Evolutionary conservation across 2,329 filamentous ascomycete genomes (phyloP), one percentile per base, ranked within the genome.

Genomic region (Geosmithia flava): DNA sequence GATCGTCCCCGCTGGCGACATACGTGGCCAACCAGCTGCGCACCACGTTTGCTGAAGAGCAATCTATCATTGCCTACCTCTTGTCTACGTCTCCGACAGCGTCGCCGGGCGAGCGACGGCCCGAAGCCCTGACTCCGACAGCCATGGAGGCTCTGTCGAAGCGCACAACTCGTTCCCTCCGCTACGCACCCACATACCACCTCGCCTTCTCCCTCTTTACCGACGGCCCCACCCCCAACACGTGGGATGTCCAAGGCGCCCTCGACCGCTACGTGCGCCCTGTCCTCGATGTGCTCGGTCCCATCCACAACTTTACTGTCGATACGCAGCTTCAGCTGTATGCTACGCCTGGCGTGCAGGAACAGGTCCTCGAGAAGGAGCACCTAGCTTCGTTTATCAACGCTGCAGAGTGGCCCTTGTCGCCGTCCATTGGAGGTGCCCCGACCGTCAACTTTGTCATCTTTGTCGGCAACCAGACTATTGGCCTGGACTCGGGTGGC

Each of bases 321-420:
- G 90, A 97, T 60, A 95, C 89, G 0, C 93, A 98, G 66, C 86
- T 98, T 2, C 93, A 98, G 66, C 76, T 97, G 0, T 96, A 95
- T 60, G 91, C 93, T n/a, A 68, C 71, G 1, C 77, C 80, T 0
- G 76, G 80, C n/a, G 76, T 79, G 1, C 74, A 78, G 56, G 72
- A 74, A 16, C 68, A 81, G 20, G 74, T 84, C 0, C 69, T 98
- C 37, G 81, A 78, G 57, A 90, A 88, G 61, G 85, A 95, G 56
- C 89, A 95, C 57, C 74, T 98, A 1, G 88, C 87, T 39, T 90
- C 87, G 1, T 98, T 98, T 59, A 89, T 98, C 65, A 98, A 98
- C 59, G 90, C 91, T 2, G 93, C 93, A 2, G 93, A 98, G 67
- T 98, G 93, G 93, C 93, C 93, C 0, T 68, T 98, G 2, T 95